Conservation (phyloP, 192 early-diverging fungal species). For the Oehlia diaphana region DNA sequence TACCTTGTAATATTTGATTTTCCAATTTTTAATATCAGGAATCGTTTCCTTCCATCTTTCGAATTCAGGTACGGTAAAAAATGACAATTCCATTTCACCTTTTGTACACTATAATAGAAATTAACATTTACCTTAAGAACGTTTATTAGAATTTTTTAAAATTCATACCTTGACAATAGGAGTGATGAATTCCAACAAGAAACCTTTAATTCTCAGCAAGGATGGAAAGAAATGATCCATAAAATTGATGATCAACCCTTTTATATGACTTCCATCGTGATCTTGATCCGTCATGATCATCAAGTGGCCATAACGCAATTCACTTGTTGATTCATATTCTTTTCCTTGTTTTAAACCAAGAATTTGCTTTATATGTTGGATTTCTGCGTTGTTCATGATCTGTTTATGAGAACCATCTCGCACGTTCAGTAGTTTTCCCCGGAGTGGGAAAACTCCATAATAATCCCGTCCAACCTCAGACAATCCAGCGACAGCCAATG, state of each 20-base stretch:
- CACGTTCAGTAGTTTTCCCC: conserved; percentile 98
- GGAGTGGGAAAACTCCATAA: conserved; percentile 95
- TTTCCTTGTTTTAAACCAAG: conserved; percentile 88
- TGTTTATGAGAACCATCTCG: conserved; percentile 75
- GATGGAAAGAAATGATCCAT: conserved; percentile 93
- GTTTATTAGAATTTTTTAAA: too few species aligned
- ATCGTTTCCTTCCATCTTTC: conserved; percentile 76
- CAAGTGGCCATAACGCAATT: conserved; percentile 89
- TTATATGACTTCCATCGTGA: conserved; percentile 95
- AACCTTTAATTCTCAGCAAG: conserved; percentile 84
- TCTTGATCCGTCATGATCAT: conserved; percentile 99
- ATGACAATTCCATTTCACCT: conserved; percentile 43
- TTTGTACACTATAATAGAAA: too few species aligned
- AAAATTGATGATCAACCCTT: conserved; percentile 95
- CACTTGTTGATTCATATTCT: conserved; percentile 70
- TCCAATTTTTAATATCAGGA: conserved; percentile 75
- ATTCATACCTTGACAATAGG: conserved; percentile 62
- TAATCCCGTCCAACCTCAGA: conserved; percentile 87
- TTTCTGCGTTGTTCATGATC: conserved; percentile 84
- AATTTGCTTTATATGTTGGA: conserved; percentile 87
- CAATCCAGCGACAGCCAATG: conserved; percentile 83
- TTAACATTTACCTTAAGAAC: too few species aligned
- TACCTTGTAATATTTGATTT: conserved; percentile 80
- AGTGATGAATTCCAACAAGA: conserved; percentile 94
- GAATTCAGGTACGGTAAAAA: conserved; percentile 94